Evolutionary conservation across 108 stramenopile species (phyloP), one percentile per base, ranked within the genome.

Genomic region (Poteriospumella lacustris): DNA sequence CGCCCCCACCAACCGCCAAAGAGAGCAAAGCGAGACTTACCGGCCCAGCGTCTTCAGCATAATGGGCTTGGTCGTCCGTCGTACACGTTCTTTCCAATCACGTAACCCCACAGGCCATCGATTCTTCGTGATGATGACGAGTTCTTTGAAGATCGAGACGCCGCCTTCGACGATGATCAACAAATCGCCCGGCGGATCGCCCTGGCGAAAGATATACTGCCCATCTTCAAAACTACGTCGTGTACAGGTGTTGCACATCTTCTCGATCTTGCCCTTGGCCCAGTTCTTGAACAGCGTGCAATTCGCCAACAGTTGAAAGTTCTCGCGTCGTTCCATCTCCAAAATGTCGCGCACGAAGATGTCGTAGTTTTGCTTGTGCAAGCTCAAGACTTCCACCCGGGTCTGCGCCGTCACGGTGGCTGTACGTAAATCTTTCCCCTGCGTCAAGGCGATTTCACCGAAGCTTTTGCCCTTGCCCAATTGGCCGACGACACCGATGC

Each of bases 381-480:
- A 56, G 43, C 12, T 34, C 12, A 73, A 24, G 9, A 73, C 70
- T 24, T 73, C 70, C 36, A 73, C 70, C 42, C 40, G 5, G 12
- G 70, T 73, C 31, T 15, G 15, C 5, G 70, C 70, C 15, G 43
- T 44, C 12, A 73, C 41, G 3, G 70, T 73, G 41, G 70, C 70
- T 52, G 70, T 52, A 5, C 70, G 12, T 26, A 73, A 56, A 24
- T 73, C 70, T 42, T 73, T 73, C 31, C 70, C 70, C 36, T 73
- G 70, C 3, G 70, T 73, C 41, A 73, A 38, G 31, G 70, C 70
- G 28, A 73, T 73, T 31, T 73, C 70, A 38, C 70, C 70, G 47
- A 73, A 73, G 5, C 36, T 42, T 73, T 73, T 44, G 12, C 70
- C 70, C 36, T 39, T 73, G 44, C 44, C 28, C 5, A 73, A 24